Evolutionary conservation across 2,329 filamentous ascomycete species (phyloP).

Genomic region (Claviceps fusiformis): DNA sequence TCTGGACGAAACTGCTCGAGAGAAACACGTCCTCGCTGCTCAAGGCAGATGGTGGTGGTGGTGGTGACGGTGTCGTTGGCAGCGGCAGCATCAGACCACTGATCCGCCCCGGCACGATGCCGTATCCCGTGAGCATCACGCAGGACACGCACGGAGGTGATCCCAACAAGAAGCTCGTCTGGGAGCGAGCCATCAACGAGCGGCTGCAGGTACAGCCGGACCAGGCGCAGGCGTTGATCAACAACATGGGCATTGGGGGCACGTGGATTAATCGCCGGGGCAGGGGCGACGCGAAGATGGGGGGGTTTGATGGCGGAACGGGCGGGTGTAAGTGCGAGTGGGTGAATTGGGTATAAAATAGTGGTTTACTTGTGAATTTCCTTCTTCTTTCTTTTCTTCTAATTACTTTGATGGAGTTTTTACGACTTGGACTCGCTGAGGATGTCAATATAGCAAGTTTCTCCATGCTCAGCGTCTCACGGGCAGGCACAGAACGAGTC

Average conservation of each 20-base stretch:
- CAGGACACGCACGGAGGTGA: constrained; percentile 51
- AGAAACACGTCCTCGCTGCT: constrained; percentile 29
- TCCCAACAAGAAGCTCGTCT: constrained; percentile 36
- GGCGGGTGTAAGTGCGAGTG: constrained; percentile 50
- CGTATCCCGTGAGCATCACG: constrained; percentile 48
- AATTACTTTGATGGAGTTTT: no score
- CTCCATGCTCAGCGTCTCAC: no score
- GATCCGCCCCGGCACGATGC: constrained; percentile 43
- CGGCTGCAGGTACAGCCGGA: constrained; percentile 29
- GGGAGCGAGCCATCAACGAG: constrained; percentile 36
- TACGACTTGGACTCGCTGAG: no score
- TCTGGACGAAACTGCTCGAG: constrained; percentile 43
- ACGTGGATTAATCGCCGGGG: constrained; percentile 37
- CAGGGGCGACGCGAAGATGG: constrained; percentile 31
- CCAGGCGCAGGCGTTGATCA: constrained; percentile 31
- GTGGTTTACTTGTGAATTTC: background rate
- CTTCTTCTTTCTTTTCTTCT: background rate
- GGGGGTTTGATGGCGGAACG: constrained; percentile 49
- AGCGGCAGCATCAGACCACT: constrained; percentile 3
- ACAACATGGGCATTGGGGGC: constrained; percentile 37
- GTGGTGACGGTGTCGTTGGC: no score
- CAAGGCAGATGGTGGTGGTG: constrained; percentile 11
- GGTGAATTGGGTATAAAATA: constrained; percentile 32
- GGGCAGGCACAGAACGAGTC: no score
- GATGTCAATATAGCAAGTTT: no score